These are phyloP conservation scores for Paecilomyces formosus DNA, from an alignment of 2,329 filamentous ascomycete genomes.

Conservation along the genomic window DNA sequence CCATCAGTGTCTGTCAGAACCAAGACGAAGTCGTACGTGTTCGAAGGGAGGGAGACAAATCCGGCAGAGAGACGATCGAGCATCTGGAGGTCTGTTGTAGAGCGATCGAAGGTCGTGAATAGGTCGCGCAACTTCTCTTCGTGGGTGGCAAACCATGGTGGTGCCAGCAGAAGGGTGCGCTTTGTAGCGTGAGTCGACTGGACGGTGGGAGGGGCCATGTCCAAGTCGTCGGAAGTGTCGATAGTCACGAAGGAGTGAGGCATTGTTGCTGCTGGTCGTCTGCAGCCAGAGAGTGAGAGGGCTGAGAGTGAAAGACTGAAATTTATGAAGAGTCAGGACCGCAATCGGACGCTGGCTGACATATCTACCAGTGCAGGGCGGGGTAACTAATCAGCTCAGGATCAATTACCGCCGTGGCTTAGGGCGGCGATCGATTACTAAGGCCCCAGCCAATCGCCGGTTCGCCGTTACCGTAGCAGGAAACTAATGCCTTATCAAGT, in stretches of 20 bases:
- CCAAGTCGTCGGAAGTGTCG: constrained; percentile 51
- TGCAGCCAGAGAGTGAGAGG: background rate
- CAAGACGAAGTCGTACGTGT: constrained; percentile 77
- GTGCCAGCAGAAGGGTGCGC: constrained; percentile 77
- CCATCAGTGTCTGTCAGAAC: constrained; percentile 74
- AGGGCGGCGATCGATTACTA: background rate
- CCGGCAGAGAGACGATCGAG: constrained; percentile 83
- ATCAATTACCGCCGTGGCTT: too few species aligned
- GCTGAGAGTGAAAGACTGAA: background rate
- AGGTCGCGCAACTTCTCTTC: constrained; percentile 67
- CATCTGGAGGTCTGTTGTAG: constrained; percentile 87
- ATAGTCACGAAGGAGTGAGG: constrained; percentile 44
- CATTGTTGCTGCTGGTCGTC: constrained; percentile 10
- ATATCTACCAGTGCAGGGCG: background rate
- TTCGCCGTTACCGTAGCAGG: background rate
- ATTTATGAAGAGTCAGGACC: background rate
- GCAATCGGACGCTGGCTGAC: background rate
- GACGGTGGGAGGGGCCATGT: constrained; percentile 21
- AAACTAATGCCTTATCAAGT: background rate
- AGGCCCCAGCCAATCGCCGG: background rate
- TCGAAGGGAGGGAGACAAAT: constrained; percentile 65
- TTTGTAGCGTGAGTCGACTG: constrained; percentile 12
- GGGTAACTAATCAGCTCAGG: background rate
- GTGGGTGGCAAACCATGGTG: constrained; percentile 80
- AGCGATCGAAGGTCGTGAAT: constrained; percentile 65